phyloP scores from a whole-genome alignment of 371 early-diverging fungal genomes.

The Mucor saturninus region DNA sequence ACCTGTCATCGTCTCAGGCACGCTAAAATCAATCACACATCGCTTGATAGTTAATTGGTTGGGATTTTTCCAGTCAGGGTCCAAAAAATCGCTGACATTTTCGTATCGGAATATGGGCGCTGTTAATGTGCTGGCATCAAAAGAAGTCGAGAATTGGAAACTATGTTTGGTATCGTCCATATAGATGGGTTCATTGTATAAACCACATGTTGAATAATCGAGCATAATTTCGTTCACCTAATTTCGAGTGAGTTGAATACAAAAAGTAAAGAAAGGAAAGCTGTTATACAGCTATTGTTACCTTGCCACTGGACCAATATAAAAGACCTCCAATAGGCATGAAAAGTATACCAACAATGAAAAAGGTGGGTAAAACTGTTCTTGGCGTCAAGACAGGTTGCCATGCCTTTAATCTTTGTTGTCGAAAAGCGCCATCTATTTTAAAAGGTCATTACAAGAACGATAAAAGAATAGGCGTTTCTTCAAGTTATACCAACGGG shows the following conservation, averaged over 20 bases:
- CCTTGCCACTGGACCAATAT: slow-evolving; percentile 68
- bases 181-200: slow-evolving; percentile 37
- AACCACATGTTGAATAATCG: slow-evolving; percentile 88
- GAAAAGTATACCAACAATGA: slow-evolving; percentile 89
- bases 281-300: slow-evolving; percentile 27
- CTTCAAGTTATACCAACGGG: slow-evolving; percentile 16
- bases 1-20: slow-evolving; percentile 68
- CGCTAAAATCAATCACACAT: slow-evolving; percentile 80
- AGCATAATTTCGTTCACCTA: slow-evolving; percentile 81
- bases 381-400: slow-evolving; percentile 97
- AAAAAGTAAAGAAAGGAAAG: neutral
- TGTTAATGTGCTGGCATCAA: slow-evolving; percentile 17
- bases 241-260: neutral
- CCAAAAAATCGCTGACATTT: slow-evolving; percentile 34
- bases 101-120: slow-evolving; percentile 44
- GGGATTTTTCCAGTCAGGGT: slow-evolving; percentile 44
- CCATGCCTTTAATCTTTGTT: slow-evolving; percentile 97
- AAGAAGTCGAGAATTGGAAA: slow-evolving; percentile 19
- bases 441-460: neutral
- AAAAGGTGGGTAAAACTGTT: slow-evolving; percentile 90
- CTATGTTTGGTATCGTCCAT: slow-evolving; percentile 31
- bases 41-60: slow-evolving; percentile 45
- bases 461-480: neutral
- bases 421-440: slow-evolving; percentile 93
- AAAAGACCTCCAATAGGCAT: slow-evolving; percentile 89